phyloP scores from a whole-genome alignment of 495 filamentous ascomycete genomes.

The Neurospora sp. region DNA sequence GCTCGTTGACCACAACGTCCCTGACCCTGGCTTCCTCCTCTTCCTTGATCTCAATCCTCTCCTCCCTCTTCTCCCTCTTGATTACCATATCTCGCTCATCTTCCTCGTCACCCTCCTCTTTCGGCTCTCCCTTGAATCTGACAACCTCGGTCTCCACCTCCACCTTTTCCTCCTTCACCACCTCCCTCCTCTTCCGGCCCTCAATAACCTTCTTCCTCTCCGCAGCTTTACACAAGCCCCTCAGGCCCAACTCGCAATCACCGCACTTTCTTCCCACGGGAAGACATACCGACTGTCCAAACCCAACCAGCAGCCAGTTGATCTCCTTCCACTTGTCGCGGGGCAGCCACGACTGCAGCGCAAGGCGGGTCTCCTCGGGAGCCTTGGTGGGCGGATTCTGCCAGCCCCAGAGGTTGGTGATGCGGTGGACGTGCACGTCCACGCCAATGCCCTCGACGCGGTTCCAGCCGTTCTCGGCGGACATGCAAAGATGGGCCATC shows the following conservation, averaged over 20 bases:
- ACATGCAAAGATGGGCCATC: constrained; percentile 92
- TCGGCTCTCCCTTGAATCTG: constrained; percentile 12
- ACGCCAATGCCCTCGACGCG: constrained; percentile 53
- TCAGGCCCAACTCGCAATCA: constrained; percentile 66
- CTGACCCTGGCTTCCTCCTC: background rate
- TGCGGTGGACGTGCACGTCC: constrained; percentile 68
- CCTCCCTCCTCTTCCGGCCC: constrained; percentile 31
- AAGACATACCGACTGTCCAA: constrained; percentile 78
- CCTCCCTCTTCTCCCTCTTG: constrained; percentile 15
- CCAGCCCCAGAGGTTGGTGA: constrained; percentile 97
- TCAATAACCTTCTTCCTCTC: constrained; percentile 43
- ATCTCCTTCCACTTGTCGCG: constrained; percentile 88
- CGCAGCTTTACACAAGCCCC: constrained; percentile 67
- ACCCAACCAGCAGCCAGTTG: constrained; percentile 81
- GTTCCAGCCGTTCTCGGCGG: constrained; percentile 43
- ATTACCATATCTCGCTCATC: constrained; percentile 11
- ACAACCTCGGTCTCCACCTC: constrained; percentile 19
- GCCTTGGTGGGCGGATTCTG: constrained; percentile 55
- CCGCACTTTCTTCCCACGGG: constrained; percentile 73
- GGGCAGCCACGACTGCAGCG: constrained; percentile 77
- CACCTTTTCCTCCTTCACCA: constrained; percentile 11
- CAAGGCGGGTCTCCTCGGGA: constrained; percentile 74
- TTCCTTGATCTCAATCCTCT: constrained; percentile 1
- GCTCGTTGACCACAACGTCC: background rate
- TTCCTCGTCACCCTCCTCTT: constrained; percentile 1